Percentiles rank a stretch among this genome's conserved stretches.
These are phyloP conservation scores for Gossypium laxum DNA, from an alignment of 441 rosid species.

Conservation along the genomic window DNA sequence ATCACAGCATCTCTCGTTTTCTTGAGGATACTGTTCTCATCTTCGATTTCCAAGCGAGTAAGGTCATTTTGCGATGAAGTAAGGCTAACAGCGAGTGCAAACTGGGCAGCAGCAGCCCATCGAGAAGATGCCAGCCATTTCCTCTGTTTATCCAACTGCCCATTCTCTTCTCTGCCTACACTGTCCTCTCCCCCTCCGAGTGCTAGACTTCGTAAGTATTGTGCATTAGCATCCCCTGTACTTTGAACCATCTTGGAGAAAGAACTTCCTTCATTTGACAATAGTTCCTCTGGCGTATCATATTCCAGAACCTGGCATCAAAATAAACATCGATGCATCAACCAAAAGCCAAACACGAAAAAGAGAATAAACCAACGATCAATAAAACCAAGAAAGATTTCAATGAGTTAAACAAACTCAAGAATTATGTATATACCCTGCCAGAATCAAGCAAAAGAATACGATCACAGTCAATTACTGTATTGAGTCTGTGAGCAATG, in stretches of 20 bases:
- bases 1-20: slow-evolving; percentile 79
- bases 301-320: slow-evolving; percentile 66
- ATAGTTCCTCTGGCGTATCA: slow-evolving; percentile 55
- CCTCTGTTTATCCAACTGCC: slow-evolving; percentile 45
- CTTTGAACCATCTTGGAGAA: slow-evolving; percentile 93
- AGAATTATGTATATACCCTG: slow-evolving; percentile 34
- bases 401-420: neutral
- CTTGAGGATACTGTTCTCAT: slow-evolving; percentile 54
- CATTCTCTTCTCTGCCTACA: slow-evolving; percentile 26
- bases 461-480: slow-evolving; percentile 79
- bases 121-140: slow-evolving; percentile 85
- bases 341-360: neutral
- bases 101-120: slow-evolving; percentile 92
- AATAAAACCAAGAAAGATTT: neutral
- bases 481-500: slow-evolving; percentile 86
- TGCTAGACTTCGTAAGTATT: slow-evolving; percentile 66
- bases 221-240: slow-evolving; percentile 86
- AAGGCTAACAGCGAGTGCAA: slow-evolving; percentile 79
- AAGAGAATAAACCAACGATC: neutral
- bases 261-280: slow-evolving; percentile 53
- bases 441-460: slow-evolving; percentile 80
- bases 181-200: slow-evolving; percentile 40
- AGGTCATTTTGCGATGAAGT: slow-evolving; percentile 85
- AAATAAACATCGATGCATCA: neutral
- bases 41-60: slow-evolving; percentile 53